Percentiles rank a stretch among this genome's conserved stretches.
Conservation (phyloP, 2,329 filamentous ascomycete species). For the Endoconidiophora laricicola region DNA sequence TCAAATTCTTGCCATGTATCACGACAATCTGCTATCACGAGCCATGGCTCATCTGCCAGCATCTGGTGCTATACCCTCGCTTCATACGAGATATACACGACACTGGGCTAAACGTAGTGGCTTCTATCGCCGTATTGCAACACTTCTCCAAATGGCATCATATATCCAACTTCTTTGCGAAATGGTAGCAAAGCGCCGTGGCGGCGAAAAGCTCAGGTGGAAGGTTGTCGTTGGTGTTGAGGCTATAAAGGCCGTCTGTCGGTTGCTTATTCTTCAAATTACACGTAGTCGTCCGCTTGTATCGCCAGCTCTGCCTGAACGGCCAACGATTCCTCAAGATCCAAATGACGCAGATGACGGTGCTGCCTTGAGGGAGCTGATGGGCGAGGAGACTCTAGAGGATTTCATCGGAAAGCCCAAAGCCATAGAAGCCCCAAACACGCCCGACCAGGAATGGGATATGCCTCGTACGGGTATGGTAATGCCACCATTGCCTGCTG, state of each 20-base stretch:
- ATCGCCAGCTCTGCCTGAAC: slow-evolving; percentile 68
- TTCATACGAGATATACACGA: slow-evolving; percentile 49
- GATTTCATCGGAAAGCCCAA: slow-evolving; percentile 38
- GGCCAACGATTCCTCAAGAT: slow-evolving; percentile 52
- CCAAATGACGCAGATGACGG: slow-evolving; percentile 24
- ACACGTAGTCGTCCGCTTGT: slow-evolving; percentile 72
- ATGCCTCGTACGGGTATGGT: slow-evolving; percentile 91
- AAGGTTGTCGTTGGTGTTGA: slow-evolving; percentile 74
- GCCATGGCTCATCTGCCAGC: slow-evolving; percentile 33
- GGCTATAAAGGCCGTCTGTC: slow-evolving; percentile 68
- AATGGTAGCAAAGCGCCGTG: slow-evolving; percentile 80
- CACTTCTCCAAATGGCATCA: slow-evolving; percentile 73
- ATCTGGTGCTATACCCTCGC: slow-evolving; percentile 25
- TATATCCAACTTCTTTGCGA: slow-evolving; percentile 96
- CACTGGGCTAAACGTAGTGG: slow-evolving; percentile 47
- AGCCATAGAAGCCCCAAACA: slow-evolving; percentile 34
- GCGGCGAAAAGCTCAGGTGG: slow-evolving; percentile 68
- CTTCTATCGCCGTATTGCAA: slow-evolving; percentile 65
- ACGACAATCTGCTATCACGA: slow-evolving; percentile 67
- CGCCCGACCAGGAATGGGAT: slow-evolving; percentile 45
- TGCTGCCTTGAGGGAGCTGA: slow-evolving; percentile 27
- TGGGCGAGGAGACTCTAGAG: slow-evolving; percentile 23
- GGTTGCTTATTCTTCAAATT: slow-evolving; percentile 61
- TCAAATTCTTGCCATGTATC: slow-evolving; percentile 80
- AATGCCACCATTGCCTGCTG: slow-evolving; percentile 66